These are phyloP conservation scores for Maudiozyma humilis DNA, from an alignment of 1,139 yeast genomes.

Conservation along the genomic window DNA sequence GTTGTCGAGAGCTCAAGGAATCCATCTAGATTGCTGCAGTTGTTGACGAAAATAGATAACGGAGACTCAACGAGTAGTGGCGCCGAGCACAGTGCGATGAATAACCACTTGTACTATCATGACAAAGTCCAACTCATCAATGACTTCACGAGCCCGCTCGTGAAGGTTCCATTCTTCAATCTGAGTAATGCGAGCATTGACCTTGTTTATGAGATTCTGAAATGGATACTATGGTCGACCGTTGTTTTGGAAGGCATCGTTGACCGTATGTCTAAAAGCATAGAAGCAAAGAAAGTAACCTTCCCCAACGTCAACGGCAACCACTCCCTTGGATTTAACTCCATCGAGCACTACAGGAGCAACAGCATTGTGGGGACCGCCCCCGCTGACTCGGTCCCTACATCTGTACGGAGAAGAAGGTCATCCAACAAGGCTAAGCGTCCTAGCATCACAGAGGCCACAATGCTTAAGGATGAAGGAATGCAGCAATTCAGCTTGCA, in stretches of 20 bases:
- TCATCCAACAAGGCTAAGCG: conserved; percentile 24
- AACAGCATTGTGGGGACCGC: not conserved
- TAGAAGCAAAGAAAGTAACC: not conserved
- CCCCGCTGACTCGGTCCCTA: not conserved
- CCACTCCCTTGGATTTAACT: not conserved
- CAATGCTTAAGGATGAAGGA: conserved; percentile 30
- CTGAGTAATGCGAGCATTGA: conserved; percentile 29
- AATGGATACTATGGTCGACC: conserved; percentile 28
- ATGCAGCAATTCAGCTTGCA: conserved; percentile 28
- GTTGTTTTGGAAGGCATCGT: conserved; percentile 18
- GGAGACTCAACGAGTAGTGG: not conserved
- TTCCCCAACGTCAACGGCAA: not conserved
- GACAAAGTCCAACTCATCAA: conserved; percentile 19
- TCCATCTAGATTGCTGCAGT: not conserved
- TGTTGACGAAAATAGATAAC: conserved; percentile 3
- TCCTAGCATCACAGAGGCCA: conserved; percentile 27
- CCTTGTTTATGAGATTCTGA: conserved; percentile 22
- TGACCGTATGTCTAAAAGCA: conserved; percentile 7
- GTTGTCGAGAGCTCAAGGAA: no score
- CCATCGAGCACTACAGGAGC: not conserved
- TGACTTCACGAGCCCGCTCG: conserved; percentile 27
- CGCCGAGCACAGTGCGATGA: not conserved
- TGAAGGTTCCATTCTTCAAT: conserved; percentile 21
- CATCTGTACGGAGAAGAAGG: conserved; percentile 19
- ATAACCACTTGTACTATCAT: conserved; percentile 7